A percentile compares a stretch with the other conserved stretches of the same genome.
phyloP scores from a whole-genome alignment of 371 early-diverging fungal genomes.

The Mucor mucedo region DNA sequence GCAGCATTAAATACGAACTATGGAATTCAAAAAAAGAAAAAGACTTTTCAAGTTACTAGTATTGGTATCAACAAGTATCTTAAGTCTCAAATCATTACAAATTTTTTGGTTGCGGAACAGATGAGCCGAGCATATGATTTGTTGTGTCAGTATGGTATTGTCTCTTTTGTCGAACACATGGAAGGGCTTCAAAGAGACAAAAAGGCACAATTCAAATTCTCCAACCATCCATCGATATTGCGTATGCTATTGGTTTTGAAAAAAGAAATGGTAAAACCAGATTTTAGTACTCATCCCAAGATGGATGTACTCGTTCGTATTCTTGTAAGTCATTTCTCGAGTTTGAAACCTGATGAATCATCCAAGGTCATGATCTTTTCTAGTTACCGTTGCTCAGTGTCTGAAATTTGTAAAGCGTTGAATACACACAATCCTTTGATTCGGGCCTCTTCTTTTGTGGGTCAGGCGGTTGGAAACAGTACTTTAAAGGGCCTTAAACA shows the following conservation, averaged over 20 bases:
- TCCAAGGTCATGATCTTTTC: constrained; percentile 92
- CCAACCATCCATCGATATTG: constrained; percentile 4
- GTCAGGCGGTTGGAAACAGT: constrained; percentile 71
- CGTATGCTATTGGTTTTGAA: constrained; percentile 3
- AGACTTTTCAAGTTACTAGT: constrained; percentile 37
- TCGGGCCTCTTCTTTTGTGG: constrained; percentile 83
- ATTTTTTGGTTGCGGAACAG: constrained; percentile 48
- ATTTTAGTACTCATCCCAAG: constrained; percentile 85
- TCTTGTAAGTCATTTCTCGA: constrained; percentile 69
- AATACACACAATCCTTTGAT: constrained; percentile 73
- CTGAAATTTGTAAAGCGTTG: constrained; percentile 78
- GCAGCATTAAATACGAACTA: constrained; percentile 49
- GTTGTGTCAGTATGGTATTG: constrained; percentile 67
- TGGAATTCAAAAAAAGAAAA: constrained; percentile 49
- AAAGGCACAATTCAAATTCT: not conserved
- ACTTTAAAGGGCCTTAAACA: constrained; percentile 78
- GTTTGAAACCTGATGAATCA: constrained; percentile 16
- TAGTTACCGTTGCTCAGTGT: constrained; percentile 84
- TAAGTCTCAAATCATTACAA: constrained; percentile 37
- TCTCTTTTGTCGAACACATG: constrained; percentile 59
- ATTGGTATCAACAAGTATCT: constrained; percentile 29
- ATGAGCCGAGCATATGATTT: constrained; percentile 60
- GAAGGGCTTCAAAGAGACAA: constrained; percentile 32
- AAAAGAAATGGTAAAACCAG: constrained; percentile 29
- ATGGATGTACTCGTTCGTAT: constrained; percentile 66